Evolutionary conservation across 768 basidiomycete genomes (phyloP).

Genomic region (Xerocomellus chrysenteron): DNA sequence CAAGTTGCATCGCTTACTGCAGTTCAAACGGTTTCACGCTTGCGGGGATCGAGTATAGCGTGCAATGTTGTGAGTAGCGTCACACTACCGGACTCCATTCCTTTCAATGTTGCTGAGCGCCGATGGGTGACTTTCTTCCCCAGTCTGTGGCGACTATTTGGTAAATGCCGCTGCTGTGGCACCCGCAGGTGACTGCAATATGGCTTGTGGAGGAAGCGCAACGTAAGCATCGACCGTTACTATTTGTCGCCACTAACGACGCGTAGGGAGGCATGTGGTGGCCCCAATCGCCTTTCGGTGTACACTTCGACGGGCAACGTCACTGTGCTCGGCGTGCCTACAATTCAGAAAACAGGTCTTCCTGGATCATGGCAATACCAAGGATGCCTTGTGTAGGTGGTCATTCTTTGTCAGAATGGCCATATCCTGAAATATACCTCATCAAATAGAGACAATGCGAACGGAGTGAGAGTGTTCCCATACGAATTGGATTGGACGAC

Average conservation of each 20-base stretch:
- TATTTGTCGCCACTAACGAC: neutral
- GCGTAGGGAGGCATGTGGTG: slow-evolving; percentile 66
- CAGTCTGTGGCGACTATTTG: slow-evolving; percentile 72
- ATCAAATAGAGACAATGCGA: slow-evolving; percentile 45
- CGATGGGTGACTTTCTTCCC: neutral
- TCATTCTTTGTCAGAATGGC: neutral
- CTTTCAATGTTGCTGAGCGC: too few species aligned
- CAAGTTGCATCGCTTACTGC: slow-evolving; percentile 64
- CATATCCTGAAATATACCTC: neutral
- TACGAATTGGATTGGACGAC: slow-evolving; percentile 56
- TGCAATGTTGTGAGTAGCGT: slow-evolving; percentile 45
- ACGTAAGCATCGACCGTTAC: slow-evolving; percentile 41
- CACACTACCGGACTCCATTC: too few species aligned
- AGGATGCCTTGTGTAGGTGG: slow-evolving; percentile 62
- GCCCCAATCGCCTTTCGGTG: slow-evolving; percentile 66
- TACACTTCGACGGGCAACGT: slow-evolving; percentile 56
- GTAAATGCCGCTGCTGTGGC: slow-evolving; percentile 57
- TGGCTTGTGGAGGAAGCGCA: slow-evolving; percentile 70
- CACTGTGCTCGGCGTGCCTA: slow-evolving; percentile 58
- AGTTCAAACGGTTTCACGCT: slow-evolving; percentile 53
- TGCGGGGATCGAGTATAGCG: slow-evolving; percentile 67
- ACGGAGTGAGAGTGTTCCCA: slow-evolving; percentile 50
- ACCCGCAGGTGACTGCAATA: slow-evolving; percentile 57
- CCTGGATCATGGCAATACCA: slow-evolving; percentile 65
- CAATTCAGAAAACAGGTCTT: slow-evolving; percentile 51